phyloP scores from a whole-genome alignment of 2,329 filamentous ascomycete genomes.

The Colletotrichum orchidophilum region DNA sequence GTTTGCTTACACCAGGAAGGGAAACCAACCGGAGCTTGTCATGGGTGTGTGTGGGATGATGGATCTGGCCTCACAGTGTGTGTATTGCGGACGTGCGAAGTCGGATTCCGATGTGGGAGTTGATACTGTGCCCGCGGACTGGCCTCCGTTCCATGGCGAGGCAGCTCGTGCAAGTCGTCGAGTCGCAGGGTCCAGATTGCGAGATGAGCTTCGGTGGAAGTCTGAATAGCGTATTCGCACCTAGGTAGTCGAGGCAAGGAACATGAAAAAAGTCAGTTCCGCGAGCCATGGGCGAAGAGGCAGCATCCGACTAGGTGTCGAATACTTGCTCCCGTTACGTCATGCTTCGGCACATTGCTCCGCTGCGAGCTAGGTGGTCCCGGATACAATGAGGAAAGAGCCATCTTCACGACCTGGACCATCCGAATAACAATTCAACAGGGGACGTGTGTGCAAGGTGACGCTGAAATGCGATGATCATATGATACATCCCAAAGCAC shows the following conservation, averaged over 20 bases:
- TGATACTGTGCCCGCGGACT: conserved; percentile 31
- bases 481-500: background rate
- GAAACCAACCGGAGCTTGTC: conserved; percentile 30
- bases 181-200: background rate
- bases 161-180: conserved; percentile 1
- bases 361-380: background rate
- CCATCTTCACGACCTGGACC: background rate
- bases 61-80: conserved; percentile 33
- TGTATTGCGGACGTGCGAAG: conserved; percentile 31
- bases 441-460: background rate
- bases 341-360: conserved; percentile 6
- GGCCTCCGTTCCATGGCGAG: conserved; percentile 1
- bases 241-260: background rate
- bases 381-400: background rate
- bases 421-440: background rate
- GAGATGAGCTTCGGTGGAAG: background rate
- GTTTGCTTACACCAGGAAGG: conserved; percentile 25
- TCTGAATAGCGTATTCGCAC: too few species aligned
- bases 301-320: background rate
- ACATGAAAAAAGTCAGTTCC: background rate
- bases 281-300: background rate
- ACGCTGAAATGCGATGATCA: conserved; percentile 1
- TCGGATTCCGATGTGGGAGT: conserved; percentile 9
- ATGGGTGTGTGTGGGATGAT: conserved; percentile 31
- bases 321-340: conserved; percentile 16